Base-by-base conservation (phyloP, 495 filamentous ascomycete species). In the Penicillium subrubescens region DNA sequence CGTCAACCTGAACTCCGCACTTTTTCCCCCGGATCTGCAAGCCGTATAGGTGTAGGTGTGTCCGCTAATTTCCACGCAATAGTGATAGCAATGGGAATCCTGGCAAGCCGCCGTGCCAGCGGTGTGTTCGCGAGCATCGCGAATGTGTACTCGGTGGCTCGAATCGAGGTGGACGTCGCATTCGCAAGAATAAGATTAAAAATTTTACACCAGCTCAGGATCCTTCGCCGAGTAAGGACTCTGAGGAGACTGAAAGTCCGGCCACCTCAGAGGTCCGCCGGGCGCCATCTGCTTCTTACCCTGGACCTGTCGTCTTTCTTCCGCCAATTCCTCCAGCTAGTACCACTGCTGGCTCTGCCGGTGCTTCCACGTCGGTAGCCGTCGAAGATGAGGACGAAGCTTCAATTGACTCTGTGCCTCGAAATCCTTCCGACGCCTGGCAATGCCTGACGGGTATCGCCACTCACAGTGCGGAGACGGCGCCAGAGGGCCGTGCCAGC, bases 131-230 rank as follows among this genome's bases (percentile, higher is more conserved):
- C 60, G 86, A 87, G 59, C 72, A 79, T 57, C 82, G 81, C 35
- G 87, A 89, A 55, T 89, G 87, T 69, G 78, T 89, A 8, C 76
- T 89, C 6, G 86, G 87, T 37, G 81, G 83, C 53, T 86, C 84
- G 19, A 88, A 88, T 71, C 82, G 87, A 25, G 87, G 87, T 35
- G 87, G 87, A 19, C 81, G 86, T 44, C 82, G 87, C 55, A 84
- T 87, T 62, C 82, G 84, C 37, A 83, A 81, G 66, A 81, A 79
- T 54, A 82, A 83, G 59, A 78, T 79, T 34, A 77, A 77, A 48
- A 76, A 78, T 48, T 73, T 77, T 51, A 80, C 75, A 0, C 72
- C 78, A 21, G 65, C 71, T 29, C 62, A 51, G 12, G 72, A 63
- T 48, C 31, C 57, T 12, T 74, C 72, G 33, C 73, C 63, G 8